phyloP scores from a whole-genome alignment of 169 alveolate species.

The Plasmodium reichenowi region DNA sequence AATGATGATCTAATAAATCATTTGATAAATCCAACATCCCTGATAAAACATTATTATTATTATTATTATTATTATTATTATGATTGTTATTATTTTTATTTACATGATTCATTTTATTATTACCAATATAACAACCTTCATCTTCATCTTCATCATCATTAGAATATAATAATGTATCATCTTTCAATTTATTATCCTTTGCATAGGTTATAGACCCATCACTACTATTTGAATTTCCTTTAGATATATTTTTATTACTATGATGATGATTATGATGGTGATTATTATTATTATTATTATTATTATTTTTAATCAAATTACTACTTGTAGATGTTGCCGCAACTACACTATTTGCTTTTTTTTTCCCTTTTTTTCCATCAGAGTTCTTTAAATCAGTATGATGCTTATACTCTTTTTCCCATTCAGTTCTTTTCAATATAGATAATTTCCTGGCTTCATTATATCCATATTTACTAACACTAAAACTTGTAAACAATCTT shows the following conservation, averaged over 20 bases:
- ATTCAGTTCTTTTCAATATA: slow-evolving; percentile 65
- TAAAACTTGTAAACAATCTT: slow-evolving; percentile 64
- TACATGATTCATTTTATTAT: slow-evolving; percentile 16
- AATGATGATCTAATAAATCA: not conserved
- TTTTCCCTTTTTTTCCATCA: slow-evolving; percentile 62
- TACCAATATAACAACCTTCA: slow-evolving; percentile 14
- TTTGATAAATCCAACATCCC: not conserved
- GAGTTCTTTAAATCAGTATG: slow-evolving; percentile 62
- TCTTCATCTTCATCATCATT: slow-evolving; percentile 41
- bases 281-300: not conserved
- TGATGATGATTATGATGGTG: not conserved
- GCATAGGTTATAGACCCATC: slow-evolving; percentile 42
- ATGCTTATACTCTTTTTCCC: slow-evolving; percentile 70
- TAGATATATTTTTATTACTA: slow-evolving; percentile 4
- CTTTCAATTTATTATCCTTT: slow-evolving; percentile 32
- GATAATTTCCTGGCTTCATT: slow-evolving; percentile 68
- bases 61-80: not conserved
- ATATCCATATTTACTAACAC: slow-evolving; percentile 73
- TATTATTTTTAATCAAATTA: slow-evolving; percentile 26
- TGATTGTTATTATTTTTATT: not conserved
- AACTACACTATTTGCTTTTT: slow-evolving; percentile 3
- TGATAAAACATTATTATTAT: not conserved
- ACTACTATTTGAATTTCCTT: slow-evolving; percentile 23
- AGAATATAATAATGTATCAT: slow-evolving; percentile 25
- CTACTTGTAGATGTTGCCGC: not conserved